These are phyloP conservation scores for Cladosporium oxysporum DNA, from an alignment of 2,329 filamentous ascomycete genomes.

Conservation along the genomic window DNA sequence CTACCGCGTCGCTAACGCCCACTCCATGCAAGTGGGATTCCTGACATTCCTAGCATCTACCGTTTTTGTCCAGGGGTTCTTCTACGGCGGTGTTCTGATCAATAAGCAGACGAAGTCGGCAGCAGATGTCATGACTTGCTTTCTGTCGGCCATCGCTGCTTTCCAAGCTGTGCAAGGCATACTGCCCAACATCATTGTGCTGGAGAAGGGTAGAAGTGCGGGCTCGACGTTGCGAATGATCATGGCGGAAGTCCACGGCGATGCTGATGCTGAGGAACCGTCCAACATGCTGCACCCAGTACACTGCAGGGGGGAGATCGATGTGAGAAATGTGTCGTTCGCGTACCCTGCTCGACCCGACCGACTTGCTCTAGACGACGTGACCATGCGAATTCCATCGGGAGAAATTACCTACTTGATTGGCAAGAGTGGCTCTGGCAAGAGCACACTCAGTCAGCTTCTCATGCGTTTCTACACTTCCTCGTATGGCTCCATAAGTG, in stretches of 20 bases:
- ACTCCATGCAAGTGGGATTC: conserved; percentile 71
- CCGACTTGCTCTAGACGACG: conserved; percentile 60
- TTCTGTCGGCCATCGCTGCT: conserved; percentile 77
- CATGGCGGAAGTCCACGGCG: conserved; percentile 40
- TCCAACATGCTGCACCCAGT: conserved; percentile 30
- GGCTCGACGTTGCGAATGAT: conserved; percentile 61
- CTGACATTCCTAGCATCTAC: conserved; percentile 72
- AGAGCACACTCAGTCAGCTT: conserved; percentile 83
- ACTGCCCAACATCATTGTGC: conserved; percentile 72
- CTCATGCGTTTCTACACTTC: conserved; percentile 76
- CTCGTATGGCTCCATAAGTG: conserved; percentile 61
- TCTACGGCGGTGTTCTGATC: conserved; percentile 76
- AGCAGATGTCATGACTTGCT: conserved; percentile 75
- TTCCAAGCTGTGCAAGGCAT: conserved; percentile 74
- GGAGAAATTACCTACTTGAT: conserved; percentile 78
- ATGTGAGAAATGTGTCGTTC: conserved; percentile 61
- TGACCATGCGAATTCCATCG: conserved; percentile 69
- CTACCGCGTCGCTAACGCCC: conserved; percentile 66
- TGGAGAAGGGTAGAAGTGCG: conserved; percentile 78
- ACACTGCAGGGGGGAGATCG: conserved; percentile 65
- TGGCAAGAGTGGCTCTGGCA: conserved; percentile 85
- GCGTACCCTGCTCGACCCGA: conserved; percentile 72
- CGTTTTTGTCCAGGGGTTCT: conserved; percentile 88
- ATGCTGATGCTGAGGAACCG: conserved; percentile 22
- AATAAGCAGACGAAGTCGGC: conserved; percentile 58